Base-by-base conservation (phyloP, 2,329 filamentous ascomycete genomes). In the Fusarium irregulare region DNA sequence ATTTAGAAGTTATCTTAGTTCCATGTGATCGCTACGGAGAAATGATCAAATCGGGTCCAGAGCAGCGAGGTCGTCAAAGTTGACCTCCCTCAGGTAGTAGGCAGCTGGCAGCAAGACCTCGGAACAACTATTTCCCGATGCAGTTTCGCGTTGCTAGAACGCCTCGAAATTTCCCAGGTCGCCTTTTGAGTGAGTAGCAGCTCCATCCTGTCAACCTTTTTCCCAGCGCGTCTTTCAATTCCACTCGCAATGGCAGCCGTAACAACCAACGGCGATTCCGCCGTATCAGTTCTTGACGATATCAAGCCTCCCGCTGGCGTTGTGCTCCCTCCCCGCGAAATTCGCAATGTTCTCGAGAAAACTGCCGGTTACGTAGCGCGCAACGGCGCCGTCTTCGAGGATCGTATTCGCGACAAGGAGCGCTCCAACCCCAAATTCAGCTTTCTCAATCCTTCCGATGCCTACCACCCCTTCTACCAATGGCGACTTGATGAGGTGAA, bases 401-500 rank as follows among this genome's bases (percentile, higher is more conserved):
- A 94, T 75, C 90, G 92, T 73, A 92, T 99, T 72, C 91, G 93
- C 76, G 90, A 94, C 72, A 97, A 96, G 81, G 92, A 97, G 78
- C 88, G 88, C 74, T 86, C 86, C 72, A 96, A 97, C 76, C 88
- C 93, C n/a, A 97, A 97, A 78, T 96, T 98, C 80, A 93, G 91
- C 75, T 99, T 98, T 80, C 83, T 99, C 30, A 90, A 88, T 76
- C 84, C 87, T 18, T 86, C 88, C 73, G 95, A 99, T 81, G 87
- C 94, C 4, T 99, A 98, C 82, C 88, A 94, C 70, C 84, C 91
- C 11, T 99, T 92, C 82, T 99, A 98, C 79, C 83, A 90, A 82
- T 99, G 96, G 96, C 91, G 95, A 71, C 86, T 98, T 30, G 88
- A 88, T 65, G 95, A 98, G 82, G 92, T 98, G 78, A 91, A 88